Evolutionary conservation across 805 yeast genomes (phyloP), one percentile per base, ranked within the genome.

Genomic region (Hanseniaspora guilliermondii): DNA sequence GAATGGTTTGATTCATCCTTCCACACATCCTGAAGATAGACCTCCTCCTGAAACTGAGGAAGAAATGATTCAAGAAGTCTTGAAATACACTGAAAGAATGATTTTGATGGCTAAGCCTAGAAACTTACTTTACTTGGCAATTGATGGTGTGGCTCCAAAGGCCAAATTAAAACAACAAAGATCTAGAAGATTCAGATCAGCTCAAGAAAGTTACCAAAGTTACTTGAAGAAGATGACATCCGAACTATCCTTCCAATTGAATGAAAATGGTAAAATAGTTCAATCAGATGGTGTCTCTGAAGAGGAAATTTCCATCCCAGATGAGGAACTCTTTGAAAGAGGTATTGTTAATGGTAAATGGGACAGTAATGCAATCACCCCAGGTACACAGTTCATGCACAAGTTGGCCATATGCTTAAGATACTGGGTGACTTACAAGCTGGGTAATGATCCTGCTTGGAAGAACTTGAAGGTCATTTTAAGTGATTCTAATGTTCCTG

Each of bases 1-100:
- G 98, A 93, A 93, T 66, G 98, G 97, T 73, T 93, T 93, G 64
- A 98, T 93, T 4, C 99, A 93, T 72, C 98, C 98, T 1, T 93
- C 97, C 73, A 84, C 97, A 2, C 99, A 93, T 68, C 99, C 99
- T 0, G 98, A 91, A 64, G 85, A 91, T 60, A 83, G 83, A 60
- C 96, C 96, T 0, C 83, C 98, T 0, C 99, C 99, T 12, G 94
- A 82, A 61, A 88, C 91, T 0, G 98, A 93, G 64, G 96, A 88
- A 57, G 97, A 93, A 64, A 93, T 93, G 98, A 81, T 93, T 73
- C 68, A 89, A 56, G 97, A 91, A 46, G 83, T 93, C 27, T 93
- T 93, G 70, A 82, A 80, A 61, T 93, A 93, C 65, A 93, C 98
- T 0, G 94, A 93, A 60, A 75, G 96, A 47, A 96, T 93, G 6